Conservation (phyloP, 345 rosid species). For the Gossypium longicalyx region DNA sequence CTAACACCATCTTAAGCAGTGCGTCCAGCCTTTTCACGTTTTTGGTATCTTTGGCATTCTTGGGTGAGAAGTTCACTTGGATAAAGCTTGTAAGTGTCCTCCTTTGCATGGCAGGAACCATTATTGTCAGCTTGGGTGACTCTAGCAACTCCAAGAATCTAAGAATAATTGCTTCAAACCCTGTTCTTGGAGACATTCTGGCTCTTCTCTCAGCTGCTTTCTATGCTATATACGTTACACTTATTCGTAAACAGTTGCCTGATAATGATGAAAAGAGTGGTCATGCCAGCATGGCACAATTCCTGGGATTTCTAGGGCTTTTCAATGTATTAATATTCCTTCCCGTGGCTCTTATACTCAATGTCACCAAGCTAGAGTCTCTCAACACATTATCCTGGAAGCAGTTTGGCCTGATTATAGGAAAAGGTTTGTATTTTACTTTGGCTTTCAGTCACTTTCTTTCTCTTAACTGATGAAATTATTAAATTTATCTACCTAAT, state of each 20-base stretch:
- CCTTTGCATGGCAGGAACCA: slow-evolving; percentile 90
- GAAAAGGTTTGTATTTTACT: slow-evolving; percentile 56
- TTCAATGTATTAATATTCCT: slow-evolving; percentile 75
- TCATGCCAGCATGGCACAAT: slow-evolving; percentile 80
- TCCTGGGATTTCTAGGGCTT: slow-evolving; percentile 84
- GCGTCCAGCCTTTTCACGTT: slow-evolving; percentile 89
- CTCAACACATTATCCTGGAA: slow-evolving; percentile 50
- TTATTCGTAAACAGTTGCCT: slow-evolving; percentile 74
- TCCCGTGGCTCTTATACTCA: slow-evolving; percentile 67
- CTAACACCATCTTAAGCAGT: slow-evolving; percentile 90
- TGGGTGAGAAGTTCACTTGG: slow-evolving; percentile 91
- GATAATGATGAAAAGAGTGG: slow-evolving; percentile 74
- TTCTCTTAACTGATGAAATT: background rate
- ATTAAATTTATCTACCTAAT: background rate
- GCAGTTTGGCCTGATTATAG: slow-evolving; percentile 71
- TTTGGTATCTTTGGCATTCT: slow-evolving; percentile 64
- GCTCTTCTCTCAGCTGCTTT: slow-evolving; percentile 74
- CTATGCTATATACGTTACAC: slow-evolving; percentile 81
- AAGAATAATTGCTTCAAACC: slow-evolving; percentile 49
- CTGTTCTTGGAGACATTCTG: slow-evolving; percentile 75
- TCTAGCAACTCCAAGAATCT: slow-evolving; percentile 53
- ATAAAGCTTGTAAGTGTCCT: slow-evolving; percentile 80
- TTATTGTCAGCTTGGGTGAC: slow-evolving; percentile 87
- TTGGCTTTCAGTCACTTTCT: background rate
- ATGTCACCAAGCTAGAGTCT: slow-evolving; percentile 66